Base-by-base conservation (phyloP, 2,329 filamentous ascomycete species). In the Fusarium sp. region DNA sequence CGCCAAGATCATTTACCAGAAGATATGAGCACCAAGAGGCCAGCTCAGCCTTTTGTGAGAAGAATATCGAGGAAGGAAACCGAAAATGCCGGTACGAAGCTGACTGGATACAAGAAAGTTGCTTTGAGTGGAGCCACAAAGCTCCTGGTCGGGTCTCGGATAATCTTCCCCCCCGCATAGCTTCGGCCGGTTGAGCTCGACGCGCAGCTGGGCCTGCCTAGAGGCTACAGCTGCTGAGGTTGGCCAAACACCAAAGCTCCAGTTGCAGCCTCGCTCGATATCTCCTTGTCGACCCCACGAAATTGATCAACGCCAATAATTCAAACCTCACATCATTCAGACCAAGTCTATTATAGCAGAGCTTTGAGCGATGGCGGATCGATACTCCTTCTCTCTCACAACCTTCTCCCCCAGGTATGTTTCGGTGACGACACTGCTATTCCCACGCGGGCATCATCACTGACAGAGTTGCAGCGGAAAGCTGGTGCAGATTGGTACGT, bases 331-430 rank as follows among this genome's bases (percentile, higher is more conserved):
- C 45, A 51, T 45, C 43, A 49, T 49, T 27, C 33, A 46, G 32
- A 52, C 25, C 37, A 13, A 63, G 32, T 37, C 50, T 29, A 43
- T 48, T 37, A 33, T 35, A 49, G 33, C 29, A 61, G 50, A 36
- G 58, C 25, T 47, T 65, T 61, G 71, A 73, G 82, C 67, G 76
- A 99, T 99, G 94, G 94, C 95, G 75, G 95, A 99, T 80, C 87
- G 95, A 83, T 99, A 99, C 81, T 97, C 94, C 52, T 99, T 99
- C 88, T 99, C 95, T 58, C 86, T 99, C 77, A 99, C 95, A 66
- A 99, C 95, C 67, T 99, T 99, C 89, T 98, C 95, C 74, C 95
- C 95, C 78, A 99, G 94, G 95, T 96, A 88, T 79, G 87, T 74
- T 75, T 59, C 60, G 65, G 55, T 71, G 69, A 69, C 62, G 66